These are phyloP conservation scores for Lentinula novae-zelandiae DNA, from an alignment of 1,284 basidiomycete genomes.

Conservation along the genomic window DNA sequence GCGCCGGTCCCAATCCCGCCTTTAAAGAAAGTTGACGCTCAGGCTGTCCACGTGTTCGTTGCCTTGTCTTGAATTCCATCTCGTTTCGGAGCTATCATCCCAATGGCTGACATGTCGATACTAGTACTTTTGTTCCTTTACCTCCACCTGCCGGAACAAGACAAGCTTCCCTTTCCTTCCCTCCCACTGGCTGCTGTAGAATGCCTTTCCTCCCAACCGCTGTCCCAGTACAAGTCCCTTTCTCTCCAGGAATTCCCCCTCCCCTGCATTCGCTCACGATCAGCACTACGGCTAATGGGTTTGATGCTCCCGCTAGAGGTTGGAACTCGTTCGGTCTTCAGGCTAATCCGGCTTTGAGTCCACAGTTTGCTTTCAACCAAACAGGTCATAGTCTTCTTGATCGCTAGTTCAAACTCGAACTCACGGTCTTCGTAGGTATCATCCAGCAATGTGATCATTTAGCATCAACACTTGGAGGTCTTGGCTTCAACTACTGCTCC, in stretches of 20 bases:
- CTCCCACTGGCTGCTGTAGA: not conserved
- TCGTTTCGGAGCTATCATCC: not conserved
- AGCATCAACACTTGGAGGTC: slow-evolving; percentile 1
- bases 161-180: not conserved
- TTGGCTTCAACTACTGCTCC: slow-evolving; percentile 4
- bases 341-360: slow-evolving; percentile 1
- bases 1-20: too few species aligned
- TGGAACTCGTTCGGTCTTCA: slow-evolving; percentile 10
- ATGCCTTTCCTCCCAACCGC: not conserved
- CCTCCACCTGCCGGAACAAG: not conserved
- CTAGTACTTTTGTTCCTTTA: not conserved
- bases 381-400: not conserved
- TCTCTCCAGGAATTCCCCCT: not conserved
- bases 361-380: slow-evolving; percentile 7
- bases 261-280: slow-evolving; percentile 4
- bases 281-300: slow-evolving; percentile 1
- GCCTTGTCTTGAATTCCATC: not conserved
- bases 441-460: slow-evolving; percentile 9
- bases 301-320: slow-evolving; percentile 3
- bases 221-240: not conserved
- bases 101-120: not conserved
- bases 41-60: not conserved
- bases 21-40: too few species aligned
- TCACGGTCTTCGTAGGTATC: not conserved
- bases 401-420: too few species aligned